Percentiles rank a stretch among this genome's conserved stretches.
Conservation (phyloP, 2,329 filamentous ascomycete genomes). For the Aspergillus unguis region DNA sequence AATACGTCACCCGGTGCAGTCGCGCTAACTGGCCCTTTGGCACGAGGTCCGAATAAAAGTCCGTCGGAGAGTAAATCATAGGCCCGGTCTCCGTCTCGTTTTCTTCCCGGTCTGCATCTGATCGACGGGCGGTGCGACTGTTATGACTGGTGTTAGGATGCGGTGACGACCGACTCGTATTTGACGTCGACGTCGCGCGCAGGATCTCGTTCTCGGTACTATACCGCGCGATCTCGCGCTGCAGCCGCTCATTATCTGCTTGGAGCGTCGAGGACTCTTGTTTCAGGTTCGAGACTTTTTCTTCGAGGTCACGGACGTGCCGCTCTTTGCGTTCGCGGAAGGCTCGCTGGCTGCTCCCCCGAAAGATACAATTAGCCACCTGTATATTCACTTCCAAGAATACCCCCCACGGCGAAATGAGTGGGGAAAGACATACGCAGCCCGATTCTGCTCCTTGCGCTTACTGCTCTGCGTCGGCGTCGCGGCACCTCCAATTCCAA, state of each 20-base stretch:
- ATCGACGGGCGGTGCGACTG: background rate
- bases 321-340: slow-evolving; percentile 95
- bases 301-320: slow-evolving; percentile 89
- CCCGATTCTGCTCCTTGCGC: slow-evolving; percentile 68
- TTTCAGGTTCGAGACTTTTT: slow-evolving; percentile 75
- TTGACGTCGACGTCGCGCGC: slow-evolving; percentile 59
- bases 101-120: no score
- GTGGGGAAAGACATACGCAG: slow-evolving; percentile 56
- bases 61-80: slow-evolving; percentile 67
- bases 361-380: background rate
- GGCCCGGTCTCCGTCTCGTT: slow-evolving; percentile 58
- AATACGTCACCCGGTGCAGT: slow-evolving; percentile 67
- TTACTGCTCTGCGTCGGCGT: slow-evolving; percentile 54
- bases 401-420: background rate
- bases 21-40: slow-evolving; percentile 43
- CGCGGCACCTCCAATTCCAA: slow-evolving; percentile 40
- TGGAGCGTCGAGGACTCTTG: slow-evolving; percentile 68
- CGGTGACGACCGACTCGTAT: slow-evolving; percentile 44
- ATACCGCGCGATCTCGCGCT: slow-evolving; percentile 76
- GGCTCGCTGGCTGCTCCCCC: slow-evolving; percentile 70
- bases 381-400: no score
- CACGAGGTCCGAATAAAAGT: slow-evolving; percentile 65
- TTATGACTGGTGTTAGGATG: background rate
- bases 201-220: slow-evolving; percentile 92
- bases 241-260: slow-evolving; percentile 82